Conservation (phyloP, 2,329 filamentous ascomycete species). For the Phaeosphaeria sp. region DNA sequence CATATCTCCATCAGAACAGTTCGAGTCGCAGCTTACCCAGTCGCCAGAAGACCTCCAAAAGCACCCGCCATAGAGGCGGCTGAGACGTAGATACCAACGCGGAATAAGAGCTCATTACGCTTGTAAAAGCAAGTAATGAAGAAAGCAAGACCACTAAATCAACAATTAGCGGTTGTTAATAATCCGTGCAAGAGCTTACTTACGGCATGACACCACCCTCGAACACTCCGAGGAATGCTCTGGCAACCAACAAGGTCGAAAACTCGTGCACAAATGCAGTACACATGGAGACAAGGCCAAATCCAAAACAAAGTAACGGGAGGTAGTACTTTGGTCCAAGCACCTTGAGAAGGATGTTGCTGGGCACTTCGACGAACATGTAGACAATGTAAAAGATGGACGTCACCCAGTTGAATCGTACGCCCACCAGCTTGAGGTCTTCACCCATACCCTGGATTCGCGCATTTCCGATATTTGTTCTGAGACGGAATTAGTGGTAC, state of each 20-base stretch:
- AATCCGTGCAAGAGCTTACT: conserved; percentile 12
- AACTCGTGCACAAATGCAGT: conserved; percentile 61
- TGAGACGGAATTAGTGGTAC: conserved; percentile 16
- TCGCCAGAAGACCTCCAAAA: conserved; percentile 64
- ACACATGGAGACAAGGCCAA: conserved; percentile 62
- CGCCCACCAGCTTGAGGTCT: conserved; percentile 58
- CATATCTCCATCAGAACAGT: background rate
- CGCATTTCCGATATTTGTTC: conserved; percentile 60
- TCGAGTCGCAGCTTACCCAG: conserved; percentile 49
- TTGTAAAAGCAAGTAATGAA: conserved; percentile 65
- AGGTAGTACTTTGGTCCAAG: conserved; percentile 61
- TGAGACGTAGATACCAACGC: conserved; percentile 64
- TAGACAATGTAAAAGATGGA: conserved; percentile 67
- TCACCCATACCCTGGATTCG: conserved; percentile 60
- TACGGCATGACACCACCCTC: conserved; percentile 65
- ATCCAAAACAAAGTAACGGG: conserved; percentile 61
- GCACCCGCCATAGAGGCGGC: conserved; percentile 63
- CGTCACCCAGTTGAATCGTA: conserved; percentile 64
- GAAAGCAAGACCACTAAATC: conserved; percentile 58
- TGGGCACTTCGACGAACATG: conserved; percentile 62
- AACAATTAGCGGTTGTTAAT: background rate
- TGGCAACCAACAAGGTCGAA: conserved; percentile 54
- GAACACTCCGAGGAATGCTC: conserved; percentile 61
- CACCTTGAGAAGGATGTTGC: conserved; percentile 62
- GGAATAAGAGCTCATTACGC: conserved; percentile 61